Evolutionary conservation across 129 eudicot genomes (phyloP).

Genomic region (Flaveria linearis): DNA sequence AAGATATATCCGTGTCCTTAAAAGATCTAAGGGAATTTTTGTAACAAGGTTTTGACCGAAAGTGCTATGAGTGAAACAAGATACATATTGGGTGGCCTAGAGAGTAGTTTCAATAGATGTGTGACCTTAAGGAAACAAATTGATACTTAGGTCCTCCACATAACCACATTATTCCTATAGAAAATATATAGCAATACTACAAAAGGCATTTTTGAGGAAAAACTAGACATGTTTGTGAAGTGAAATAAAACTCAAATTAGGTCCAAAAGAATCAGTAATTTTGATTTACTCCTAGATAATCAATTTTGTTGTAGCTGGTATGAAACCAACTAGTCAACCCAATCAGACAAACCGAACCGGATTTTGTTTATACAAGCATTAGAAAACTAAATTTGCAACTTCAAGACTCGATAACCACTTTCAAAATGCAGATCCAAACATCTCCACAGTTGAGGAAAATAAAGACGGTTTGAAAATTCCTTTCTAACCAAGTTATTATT

Average conservation of each 20-base stretch:
- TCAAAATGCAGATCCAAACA: background rate
- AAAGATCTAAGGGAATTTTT: background rate
- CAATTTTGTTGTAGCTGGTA: background rate
- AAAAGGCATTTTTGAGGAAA: background rate
- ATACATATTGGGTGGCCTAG: background rate
- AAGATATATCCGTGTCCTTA: background rate
- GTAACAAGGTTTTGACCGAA: background rate
- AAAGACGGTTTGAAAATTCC: background rate
- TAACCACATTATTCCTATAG: background rate
- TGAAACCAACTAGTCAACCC: background rate
- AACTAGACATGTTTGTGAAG: background rate
- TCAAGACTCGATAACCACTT: background rate
- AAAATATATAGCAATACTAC: background rate
- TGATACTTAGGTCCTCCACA: background rate
- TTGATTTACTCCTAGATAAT: background rate
- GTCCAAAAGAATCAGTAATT: background rate
- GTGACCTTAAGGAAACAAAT: background rate
- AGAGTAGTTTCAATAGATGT: constrained; percentile 2
- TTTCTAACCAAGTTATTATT: background rate
- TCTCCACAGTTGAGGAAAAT: background rate
- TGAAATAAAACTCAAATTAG: background rate
- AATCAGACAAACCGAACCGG: background rate
- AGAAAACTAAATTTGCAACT: background rate
- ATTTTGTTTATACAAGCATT: background rate
- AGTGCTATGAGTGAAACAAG: background rate